phyloP scores from a whole-genome alignment of 805 yeast species.

The Grigorovia humatica region DNA sequence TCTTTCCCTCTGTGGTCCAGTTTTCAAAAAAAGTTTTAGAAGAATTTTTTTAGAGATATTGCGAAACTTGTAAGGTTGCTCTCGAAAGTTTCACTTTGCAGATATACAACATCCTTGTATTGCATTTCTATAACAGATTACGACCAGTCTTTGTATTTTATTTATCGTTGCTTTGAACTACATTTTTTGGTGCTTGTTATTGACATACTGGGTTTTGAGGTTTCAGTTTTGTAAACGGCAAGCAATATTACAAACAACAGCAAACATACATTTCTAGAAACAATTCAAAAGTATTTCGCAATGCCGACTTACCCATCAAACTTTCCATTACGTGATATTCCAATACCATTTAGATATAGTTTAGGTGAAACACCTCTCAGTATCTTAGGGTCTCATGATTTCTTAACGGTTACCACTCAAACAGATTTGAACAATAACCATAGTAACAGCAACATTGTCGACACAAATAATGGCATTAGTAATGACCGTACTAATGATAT shows the following conservation, averaged over 20 bases:
- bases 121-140: neutral
- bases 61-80: neutral
- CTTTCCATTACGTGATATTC: slow-evolving; percentile 20
- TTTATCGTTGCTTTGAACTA: neutral
- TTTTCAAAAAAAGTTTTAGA: too few relatives aligned
- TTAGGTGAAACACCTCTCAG: neutral
- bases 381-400: neutral
- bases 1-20: neutral
- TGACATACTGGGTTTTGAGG: neutral
- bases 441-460: neutral
- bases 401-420: neutral
- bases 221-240: neutral
- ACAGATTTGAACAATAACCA: neutral
- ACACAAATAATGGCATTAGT: neutral
- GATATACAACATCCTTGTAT: neutral
- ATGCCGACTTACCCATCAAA: slow-evolving; percentile 7
- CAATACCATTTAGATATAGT: slow-evolving; percentile 16
- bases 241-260: neutral
- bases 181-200: neutral
- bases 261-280: neutral
- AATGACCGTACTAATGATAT: neutral
- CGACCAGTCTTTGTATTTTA: neutral
- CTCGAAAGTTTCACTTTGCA: neutral
- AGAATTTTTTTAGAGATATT: neutral
- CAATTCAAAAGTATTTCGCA: neutral